A percentile compares a stretch with the other conserved stretches of the same genome.
Conservation (phyloP, 371 early-diverging fungal species). For the Dichotomocladium elegans region DNA sequence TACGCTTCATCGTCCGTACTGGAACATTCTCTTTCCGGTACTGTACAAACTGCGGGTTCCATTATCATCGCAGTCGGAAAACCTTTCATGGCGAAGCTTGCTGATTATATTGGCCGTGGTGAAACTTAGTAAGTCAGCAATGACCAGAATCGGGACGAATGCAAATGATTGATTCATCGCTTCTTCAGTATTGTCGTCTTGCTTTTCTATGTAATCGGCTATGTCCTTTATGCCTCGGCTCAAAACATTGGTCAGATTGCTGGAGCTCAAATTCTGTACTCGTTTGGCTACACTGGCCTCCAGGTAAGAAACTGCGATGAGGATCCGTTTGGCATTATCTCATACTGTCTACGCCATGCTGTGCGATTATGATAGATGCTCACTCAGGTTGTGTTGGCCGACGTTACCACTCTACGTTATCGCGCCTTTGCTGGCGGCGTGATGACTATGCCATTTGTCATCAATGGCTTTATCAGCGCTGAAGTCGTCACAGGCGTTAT, state of each 20-base stretch:
- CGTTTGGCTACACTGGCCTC: conserved; percentile 15
- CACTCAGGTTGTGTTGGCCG: conserved; percentile 4
- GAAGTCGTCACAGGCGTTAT: conserved; percentile 7
- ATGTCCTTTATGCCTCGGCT: conserved; percentile 15
- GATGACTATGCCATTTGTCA: conserved; percentile 13
- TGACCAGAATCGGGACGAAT: not conserved
- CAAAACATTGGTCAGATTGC: conserved; percentile 7
- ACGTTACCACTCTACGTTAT: conserved; percentile 13
- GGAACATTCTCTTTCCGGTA: conserved; percentile 14
- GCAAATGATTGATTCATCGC: not conserved
- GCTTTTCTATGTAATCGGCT: conserved; percentile 10
- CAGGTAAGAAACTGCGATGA: conserved; percentile 8
- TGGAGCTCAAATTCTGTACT: conserved; percentile 12
- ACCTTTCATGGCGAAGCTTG: conserved; percentile 17
- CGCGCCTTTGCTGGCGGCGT: conserved; percentile 15
- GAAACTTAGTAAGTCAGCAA: conserved; percentile 11
- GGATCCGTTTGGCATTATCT: not conserved
- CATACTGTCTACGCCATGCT: not conserved
- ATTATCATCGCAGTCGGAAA: conserved; percentile 17
- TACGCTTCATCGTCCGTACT: conserved; percentile 8
- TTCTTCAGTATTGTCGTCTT: conserved; percentile 4
- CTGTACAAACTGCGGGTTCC: conserved; percentile 11
- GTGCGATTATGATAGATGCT: conserved; percentile 2
- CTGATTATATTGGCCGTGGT: conserved; percentile 20
- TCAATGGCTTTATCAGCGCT: conserved; percentile 9